These are phyloP conservation scores for Ceratocystis cacaofunesta DNA, from an alignment of 2,329 filamentous ascomycete genomes.

Conservation along the genomic window DNA sequence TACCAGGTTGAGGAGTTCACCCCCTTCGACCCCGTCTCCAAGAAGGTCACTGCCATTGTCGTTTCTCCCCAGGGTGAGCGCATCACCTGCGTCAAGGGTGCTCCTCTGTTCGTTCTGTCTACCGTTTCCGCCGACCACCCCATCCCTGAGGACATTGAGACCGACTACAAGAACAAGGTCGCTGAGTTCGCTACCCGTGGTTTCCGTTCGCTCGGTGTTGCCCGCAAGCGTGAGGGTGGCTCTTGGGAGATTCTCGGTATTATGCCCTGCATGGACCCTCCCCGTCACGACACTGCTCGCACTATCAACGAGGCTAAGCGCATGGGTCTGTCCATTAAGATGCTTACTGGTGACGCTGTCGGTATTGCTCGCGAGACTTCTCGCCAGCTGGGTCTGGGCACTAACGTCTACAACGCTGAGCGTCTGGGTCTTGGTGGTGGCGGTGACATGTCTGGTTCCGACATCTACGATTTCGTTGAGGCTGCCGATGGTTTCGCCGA, in stretches of 20 bases:
- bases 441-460: constrained; percentile 83
- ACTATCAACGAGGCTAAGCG: constrained; percentile 82
- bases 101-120: constrained; percentile 73
- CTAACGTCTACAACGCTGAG: constrained; percentile 88
- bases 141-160: constrained; percentile 60
- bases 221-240: constrained; percentile 69
- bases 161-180: constrained; percentile 83
- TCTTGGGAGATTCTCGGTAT: constrained; percentile 87
- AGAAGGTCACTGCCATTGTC: constrained; percentile 77
- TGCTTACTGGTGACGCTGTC: constrained; percentile 89
- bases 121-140: constrained; percentile 75
- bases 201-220: constrained; percentile 87
- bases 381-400: constrained; percentile 78
- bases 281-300: constrained; percentile 77
- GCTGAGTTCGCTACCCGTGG: constrained; percentile 83
- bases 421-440: constrained; percentile 79
- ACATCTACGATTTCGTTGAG: constrained; percentile 91
- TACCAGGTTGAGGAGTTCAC: constrained; percentile 75
- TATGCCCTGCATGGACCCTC: constrained; percentile 86
- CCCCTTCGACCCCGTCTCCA: constrained; percentile 85
- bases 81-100: constrained; percentile 82
- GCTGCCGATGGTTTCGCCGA: constrained; percentile 90
- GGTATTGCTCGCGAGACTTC: constrained; percentile 87
- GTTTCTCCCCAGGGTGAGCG: constrained; percentile 69
- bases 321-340: constrained; percentile 82